Conservation (phyloP, 345 rosid species). For the Pugionium dolabratum region DNA sequence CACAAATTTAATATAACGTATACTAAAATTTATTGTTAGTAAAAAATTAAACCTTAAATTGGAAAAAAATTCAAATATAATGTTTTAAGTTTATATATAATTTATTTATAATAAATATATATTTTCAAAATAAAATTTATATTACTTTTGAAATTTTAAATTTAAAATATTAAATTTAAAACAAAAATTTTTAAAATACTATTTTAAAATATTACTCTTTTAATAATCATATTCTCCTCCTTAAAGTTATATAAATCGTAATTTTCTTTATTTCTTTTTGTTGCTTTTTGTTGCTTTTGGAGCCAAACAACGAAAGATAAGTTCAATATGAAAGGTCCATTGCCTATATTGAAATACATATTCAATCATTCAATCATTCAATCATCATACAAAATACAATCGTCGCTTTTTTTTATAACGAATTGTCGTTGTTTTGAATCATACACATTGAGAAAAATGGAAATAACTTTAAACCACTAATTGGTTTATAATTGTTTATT, state of each 20-base stretch:
- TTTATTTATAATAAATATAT: too few species aligned
- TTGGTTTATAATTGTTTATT: not conserved
- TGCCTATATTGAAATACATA: not conserved
- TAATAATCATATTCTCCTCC: not conserved
- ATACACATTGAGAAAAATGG: not conserved
- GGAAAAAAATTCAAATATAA: too few species aligned
- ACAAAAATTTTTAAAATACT: too few species aligned
- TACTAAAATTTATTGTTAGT: too few species aligned
- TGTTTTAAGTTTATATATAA: too few species aligned
- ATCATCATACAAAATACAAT: not conserved
- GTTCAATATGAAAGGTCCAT: not conserved
- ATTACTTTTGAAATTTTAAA: too few species aligned
- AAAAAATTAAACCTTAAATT: too few species aligned
- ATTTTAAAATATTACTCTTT: too few species aligned
- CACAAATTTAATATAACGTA: too few species aligned
- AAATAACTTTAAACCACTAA: not conserved
- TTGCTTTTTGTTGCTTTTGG: not conserved
- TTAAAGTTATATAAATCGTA: not conserved
- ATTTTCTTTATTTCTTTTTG: not conserved
- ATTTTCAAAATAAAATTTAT: too few species aligned
- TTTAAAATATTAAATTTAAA: too few species aligned
- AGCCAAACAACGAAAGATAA: slow-evolving; percentile 22
- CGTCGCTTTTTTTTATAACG: not conserved
- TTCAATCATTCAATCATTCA: slow-evolving; percentile 8
- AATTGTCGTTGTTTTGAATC: not conserved